These are phyloP conservation scores for Leccinum fibrillosum DNA, from an alignment of 768 basidiomycete species.

Conservation along the genomic window DNA sequence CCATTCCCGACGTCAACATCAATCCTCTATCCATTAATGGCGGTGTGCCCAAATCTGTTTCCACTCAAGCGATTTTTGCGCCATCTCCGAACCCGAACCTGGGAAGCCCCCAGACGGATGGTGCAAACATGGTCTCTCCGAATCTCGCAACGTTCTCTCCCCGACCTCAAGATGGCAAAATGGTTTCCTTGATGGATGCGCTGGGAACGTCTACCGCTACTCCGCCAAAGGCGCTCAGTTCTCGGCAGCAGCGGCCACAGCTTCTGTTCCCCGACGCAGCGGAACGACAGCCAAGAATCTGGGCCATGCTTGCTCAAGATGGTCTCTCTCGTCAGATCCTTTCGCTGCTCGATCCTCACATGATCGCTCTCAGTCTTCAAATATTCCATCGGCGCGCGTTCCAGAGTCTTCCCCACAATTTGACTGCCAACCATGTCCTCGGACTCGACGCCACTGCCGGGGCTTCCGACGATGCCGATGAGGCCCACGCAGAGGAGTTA, in stretches of 20 bases:
- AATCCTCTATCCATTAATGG: constrained; percentile 19
- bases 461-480: constrained; percentile 5
- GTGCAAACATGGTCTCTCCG: constrained; percentile 32
- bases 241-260: constrained; percentile 25
- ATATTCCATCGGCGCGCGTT: constrained; percentile 56
- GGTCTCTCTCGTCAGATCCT: constrained; percentile 69
- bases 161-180: constrained; percentile 43
- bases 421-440: constrained; percentile 46
- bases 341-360: constrained; percentile 54
- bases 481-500: neutral
- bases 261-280: constrained; percentile 15
- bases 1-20: constrained; percentile 42
- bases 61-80: constrained; percentile 51
- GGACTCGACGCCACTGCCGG: constrained; percentile 23
- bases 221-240: constrained; percentile 24
- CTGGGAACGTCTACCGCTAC: constrained; percentile 28
- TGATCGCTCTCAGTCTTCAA: constrained; percentile 62
- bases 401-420: constrained; percentile 49
- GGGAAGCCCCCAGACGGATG: constrained; percentile 21
- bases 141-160: constrained; percentile 53
- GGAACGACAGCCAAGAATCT: constrained; percentile 38
- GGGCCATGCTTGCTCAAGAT: constrained; percentile 54
- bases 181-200: constrained; percentile 45
- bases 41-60: constrained; percentile 43
- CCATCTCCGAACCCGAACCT: constrained; percentile 44